These are phyloP conservation scores for Bassia scoparia DNA, from an alignment of 148 eudicot species.

Conservation along the genomic window DNA sequence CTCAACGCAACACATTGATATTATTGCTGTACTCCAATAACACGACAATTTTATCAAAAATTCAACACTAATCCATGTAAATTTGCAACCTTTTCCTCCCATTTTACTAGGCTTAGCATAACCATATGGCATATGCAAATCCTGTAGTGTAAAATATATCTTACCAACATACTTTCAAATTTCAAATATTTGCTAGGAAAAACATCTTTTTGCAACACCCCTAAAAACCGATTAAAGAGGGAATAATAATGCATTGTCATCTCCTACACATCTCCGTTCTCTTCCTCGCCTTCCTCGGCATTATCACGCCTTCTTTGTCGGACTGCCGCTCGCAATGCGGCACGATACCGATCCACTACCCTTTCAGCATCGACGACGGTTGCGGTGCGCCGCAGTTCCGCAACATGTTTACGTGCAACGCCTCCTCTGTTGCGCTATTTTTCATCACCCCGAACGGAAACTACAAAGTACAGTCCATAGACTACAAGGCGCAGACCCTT, in stretches of 20 bases:
- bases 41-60: neutral
- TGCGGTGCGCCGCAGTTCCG: constrained; percentile 83
- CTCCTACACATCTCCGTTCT: constrained; percentile 12
- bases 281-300: constrained; percentile 1
- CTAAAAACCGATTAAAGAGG: neutral
- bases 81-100: neutral
- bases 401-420: constrained; percentile 70
- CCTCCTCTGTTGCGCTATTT: constrained; percentile 37
- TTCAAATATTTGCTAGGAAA: no score
- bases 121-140: no score
- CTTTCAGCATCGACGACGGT: constrained; percentile 79
- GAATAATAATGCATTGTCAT: neutral
- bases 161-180: no score
- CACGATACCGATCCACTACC: constrained; percentile 57
- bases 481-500: constrained; percentile 53
- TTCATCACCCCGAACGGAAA: constrained; percentile 77
- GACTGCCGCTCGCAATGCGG: constrained; percentile 71
- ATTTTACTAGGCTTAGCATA: no score
- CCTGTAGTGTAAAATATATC: no score
- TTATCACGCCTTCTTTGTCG: constrained; percentile 9
- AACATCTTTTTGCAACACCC: no score
- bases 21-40: constrained; percentile 7
- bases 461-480: constrained; percentile 80
- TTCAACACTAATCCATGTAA: constrained; percentile 9
- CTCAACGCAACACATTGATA: constrained; percentile 7